Base-by-base conservation (phyloP, 345 rosid species). In the Gossypioides kirkii region DNA sequence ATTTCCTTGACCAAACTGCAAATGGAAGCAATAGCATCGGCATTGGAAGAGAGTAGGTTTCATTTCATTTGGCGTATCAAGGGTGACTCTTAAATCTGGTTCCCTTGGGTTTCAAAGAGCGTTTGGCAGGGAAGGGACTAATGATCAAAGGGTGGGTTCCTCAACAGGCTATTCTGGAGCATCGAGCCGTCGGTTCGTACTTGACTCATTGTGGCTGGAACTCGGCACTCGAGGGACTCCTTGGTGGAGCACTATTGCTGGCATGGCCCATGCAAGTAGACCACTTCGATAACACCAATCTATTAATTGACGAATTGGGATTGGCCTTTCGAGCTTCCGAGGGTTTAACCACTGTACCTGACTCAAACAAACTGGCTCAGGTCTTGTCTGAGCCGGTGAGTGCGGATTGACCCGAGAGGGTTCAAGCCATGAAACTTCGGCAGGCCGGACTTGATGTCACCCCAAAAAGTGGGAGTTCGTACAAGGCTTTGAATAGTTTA, bases 161-260 rank as follows among this genome's bases (percentile, higher is more conserved):
- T 10, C 90, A 88, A 16, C 75, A 83, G 6, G 49, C 63, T 61
- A 77, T 88, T 36, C 74, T 85, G 13, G 68, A 62, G 3, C 91
- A 88, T 66, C 20, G 70, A 17, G 86, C 87, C 0, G 86, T 87
- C 8, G 91, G 89, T 0, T 84, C 85, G 64, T 88, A 87, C 78
- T 32, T 88, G 76, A 88, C 88, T 28, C 90, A 88, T 36, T 90
- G 88, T 9, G 89, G 92, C 17, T 90, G 96, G 91, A 90, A 88
- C 74, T 88, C 89, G 2, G 77, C 78, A 28, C 16, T 90, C 0
- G 96, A 90, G 28, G 87, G 81, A 43, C 16, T 87, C 0, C 79
- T 77, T 0, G 86, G 81, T 0, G 89, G 90, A 2, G 86, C 87
- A 45, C 50, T 79, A 16, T 78, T 92, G 89, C 81, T 86, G 58